Conservation (phyloP, 78 protist genomes). For the Dictyostelium discoideum region DNA sequence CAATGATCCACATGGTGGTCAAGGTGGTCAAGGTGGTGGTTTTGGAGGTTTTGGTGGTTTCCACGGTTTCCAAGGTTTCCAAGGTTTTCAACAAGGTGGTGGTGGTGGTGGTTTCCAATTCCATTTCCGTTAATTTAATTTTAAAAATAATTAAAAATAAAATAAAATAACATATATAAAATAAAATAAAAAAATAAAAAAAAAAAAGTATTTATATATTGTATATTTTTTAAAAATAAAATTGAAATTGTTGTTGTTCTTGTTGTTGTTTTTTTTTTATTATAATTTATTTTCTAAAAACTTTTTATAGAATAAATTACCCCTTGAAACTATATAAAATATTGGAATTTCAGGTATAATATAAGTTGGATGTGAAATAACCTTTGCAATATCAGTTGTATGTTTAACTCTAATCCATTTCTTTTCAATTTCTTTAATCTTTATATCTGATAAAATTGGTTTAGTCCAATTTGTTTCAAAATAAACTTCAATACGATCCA, state of each 20-base stretch:
- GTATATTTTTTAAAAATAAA: background rate
- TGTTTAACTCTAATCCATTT: conserved; percentile 77
- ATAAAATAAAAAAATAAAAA: background rate
- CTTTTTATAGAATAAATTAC: conserved; percentile 7
- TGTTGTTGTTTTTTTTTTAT: background rate
- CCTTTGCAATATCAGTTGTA: conserved; percentile 62
- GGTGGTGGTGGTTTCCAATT: conserved; percentile 18
- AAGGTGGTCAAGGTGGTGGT: background rate
- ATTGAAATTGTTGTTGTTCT: too few species aligned
- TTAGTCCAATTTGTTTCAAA: conserved; percentile 77
- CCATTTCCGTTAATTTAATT: conserved; percentile 24
- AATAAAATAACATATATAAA: background rate
- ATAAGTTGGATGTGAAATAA: conserved; percentile 74
- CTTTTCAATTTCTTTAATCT: conserved; percentile 20
- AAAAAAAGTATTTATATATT: background rate
- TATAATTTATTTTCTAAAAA: conserved; percentile 27
- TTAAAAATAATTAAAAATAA: background rate
- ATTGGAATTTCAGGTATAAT: conserved; percentile 82
- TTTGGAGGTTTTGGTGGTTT: conserved; percentile 49
- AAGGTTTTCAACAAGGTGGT: conserved; percentile 37
- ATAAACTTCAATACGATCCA: conserved; percentile 64
- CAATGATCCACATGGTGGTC: conserved; percentile 14
- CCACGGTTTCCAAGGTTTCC: conserved; percentile 15
- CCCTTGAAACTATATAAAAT: conserved; percentile 53
- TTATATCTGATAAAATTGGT: conserved; percentile 31